Percentiles rank a stretch among this genome's conserved stretches.
phyloP scores from a whole-genome alignment of 139 green algal species.

The Chlamydomonas urium region DNA sequence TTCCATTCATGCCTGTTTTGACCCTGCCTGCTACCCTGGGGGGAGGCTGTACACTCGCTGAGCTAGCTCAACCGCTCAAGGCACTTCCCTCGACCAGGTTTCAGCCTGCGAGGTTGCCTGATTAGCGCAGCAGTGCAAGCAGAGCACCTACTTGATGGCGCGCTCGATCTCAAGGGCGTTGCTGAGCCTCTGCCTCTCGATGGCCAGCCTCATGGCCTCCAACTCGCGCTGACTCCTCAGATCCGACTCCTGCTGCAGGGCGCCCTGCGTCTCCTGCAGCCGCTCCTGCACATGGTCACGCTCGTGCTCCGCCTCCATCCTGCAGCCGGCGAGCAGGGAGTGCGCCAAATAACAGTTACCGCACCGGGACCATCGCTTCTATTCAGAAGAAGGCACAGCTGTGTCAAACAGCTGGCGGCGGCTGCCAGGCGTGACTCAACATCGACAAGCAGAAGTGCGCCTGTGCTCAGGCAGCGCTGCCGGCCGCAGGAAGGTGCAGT shows the following conservation, averaged over 20 bases:
- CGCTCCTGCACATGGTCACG: not conserved
- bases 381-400: no score
- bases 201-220: conserved; percentile 1
- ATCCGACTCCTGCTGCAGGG: conserved; percentile 11
- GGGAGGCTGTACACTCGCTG: not conserved
- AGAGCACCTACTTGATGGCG: conserved; percentile 31
- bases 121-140: not conserved
- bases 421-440: no score
- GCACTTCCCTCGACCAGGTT: not conserved
- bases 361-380: no score
- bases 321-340: no score
- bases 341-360: no score
- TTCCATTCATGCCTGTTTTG: no score
- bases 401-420: no score
- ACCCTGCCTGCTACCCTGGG: no score
- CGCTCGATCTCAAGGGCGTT: conserved; percentile 25
- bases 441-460: no score
- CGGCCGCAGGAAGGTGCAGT: no score
- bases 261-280: not conserved
- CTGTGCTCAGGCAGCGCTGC: no score
- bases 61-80: not conserved
- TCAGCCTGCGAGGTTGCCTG: no score
- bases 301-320: not conserved
- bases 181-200: conserved; percentile 19
- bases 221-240: not conserved